Conservation (phyloP, 352 stramenopile genomes). For the Pythium dissimile region DNA sequence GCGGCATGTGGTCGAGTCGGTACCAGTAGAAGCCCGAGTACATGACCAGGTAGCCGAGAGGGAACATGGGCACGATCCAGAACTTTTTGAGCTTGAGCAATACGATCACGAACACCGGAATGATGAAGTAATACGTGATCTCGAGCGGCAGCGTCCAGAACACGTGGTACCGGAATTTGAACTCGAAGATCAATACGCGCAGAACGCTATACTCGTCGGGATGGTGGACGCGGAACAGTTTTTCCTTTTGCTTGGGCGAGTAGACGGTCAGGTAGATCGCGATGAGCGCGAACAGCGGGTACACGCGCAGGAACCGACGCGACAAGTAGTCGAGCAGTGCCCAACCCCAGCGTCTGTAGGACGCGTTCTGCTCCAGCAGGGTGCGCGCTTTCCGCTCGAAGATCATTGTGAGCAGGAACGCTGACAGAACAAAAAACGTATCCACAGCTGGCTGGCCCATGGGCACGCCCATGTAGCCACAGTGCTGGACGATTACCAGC, state of each 20-base stretch:
- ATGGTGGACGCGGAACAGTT: constrained; percentile 29
- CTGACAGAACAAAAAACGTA: constrained; percentile 54
- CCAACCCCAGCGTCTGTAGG: constrained; percentile 27
- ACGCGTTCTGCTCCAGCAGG: constrained; percentile 25
- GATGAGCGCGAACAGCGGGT: constrained; percentile 39
- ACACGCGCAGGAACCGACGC: constrained; percentile 45
- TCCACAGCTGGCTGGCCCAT: constrained; percentile 38
- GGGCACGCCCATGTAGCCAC: constrained; percentile 34
- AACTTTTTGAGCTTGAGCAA: constrained; percentile 27
- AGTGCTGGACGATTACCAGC: constrained; percentile 21
- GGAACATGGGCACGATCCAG: constrained; percentile 28
- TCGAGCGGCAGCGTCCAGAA: constrained; percentile 51
- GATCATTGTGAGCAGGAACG: constrained; percentile 51
- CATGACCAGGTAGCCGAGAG: constrained; percentile 30
- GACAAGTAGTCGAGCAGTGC: constrained; percentile 40
- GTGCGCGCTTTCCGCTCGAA: constrained; percentile 42
- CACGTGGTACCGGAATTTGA: constrained; percentile 39
- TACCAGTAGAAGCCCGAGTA: constrained; percentile 27
- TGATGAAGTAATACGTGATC: constrained; percentile 54
- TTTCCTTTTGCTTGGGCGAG: constrained; percentile 23
- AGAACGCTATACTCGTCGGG: constrained; percentile 27
- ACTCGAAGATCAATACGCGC: constrained; percentile 41
- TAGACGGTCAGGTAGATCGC: constrained; percentile 33
- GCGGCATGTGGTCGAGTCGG: constrained; percentile 21
- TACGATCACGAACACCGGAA: constrained; percentile 32